Conservation (phyloP, 768 basidiomycete species). For the Exsudoporus frostii region DNA sequence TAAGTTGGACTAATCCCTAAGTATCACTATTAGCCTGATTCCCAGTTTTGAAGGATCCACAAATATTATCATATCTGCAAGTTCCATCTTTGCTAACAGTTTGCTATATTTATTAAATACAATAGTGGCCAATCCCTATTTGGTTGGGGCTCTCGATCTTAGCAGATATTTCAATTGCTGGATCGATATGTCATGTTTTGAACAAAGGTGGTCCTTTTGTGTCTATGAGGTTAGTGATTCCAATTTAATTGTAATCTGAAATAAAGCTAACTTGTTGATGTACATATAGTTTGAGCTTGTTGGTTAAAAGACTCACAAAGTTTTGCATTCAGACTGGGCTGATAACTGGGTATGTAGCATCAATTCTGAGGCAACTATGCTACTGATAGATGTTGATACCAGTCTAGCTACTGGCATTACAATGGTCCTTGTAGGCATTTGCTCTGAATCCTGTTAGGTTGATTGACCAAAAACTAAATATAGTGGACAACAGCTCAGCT, state of each 20-base stretch:
- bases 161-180: slow-evolving; percentile 23
- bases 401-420: slow-evolving; percentile 18
- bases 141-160: slow-evolving; percentile 25
- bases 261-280: neutral
- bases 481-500: slow-evolving; percentile 22
- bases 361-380: neutral
- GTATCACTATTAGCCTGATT: neutral
- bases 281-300: slow-evolving; percentile 13
- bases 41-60: neutral
- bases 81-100: neutral
- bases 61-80: neutral
- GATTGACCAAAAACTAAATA: neutral
- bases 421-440: slow-evolving; percentile 18
- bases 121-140: slow-evolving; percentile 18
- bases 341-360: slow-evolving; percentile 18
- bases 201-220: neutral
- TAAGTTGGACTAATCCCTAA: neutral
- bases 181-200: slow-evolving; percentile 16
- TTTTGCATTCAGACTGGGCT: slow-evolving; percentile 28
- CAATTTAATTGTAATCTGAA: neutral
- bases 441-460: neutral
- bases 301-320: slow-evolving; percentile 15
- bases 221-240: slow-evolving; percentile 11
- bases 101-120: neutral
- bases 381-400: neutral